Evolutionary conservation across 768 basidiomycete genomes (phyloP), one percentile per base, ranked within the genome.

Genomic region (Trametes cinnabarina): DNA sequence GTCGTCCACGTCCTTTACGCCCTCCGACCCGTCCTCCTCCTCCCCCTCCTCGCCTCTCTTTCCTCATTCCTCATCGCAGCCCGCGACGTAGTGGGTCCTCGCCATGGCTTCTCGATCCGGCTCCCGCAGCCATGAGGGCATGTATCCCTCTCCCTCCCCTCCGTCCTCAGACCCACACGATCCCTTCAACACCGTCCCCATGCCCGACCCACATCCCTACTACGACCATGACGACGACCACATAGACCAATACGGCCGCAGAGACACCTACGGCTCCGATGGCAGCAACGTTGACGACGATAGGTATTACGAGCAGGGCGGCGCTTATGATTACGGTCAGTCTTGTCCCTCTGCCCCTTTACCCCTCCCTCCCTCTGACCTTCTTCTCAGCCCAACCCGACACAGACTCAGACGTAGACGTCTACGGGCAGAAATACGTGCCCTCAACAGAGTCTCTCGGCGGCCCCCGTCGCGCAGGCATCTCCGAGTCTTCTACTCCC

Each of bases 191-290:
- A 69, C 74, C 62, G 72, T 68, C 58, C 62, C 68, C 20, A 73
- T 64, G 66, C 72, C 68, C 63, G 69, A 67, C 34, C 68, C 66
- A 63, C 72, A 68, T 61, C 77, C 76, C 59, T 79, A 73, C 75
- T 88, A 84, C 74, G 90, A 92, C 78, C 84, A 84, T 68, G 88
- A 90, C 66, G 86, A 85, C 34, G 88, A 89, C 70, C 76, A 85
- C 62, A 76, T 80, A 62, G 88, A 89, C 64, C 78, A 76, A 62
- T 78, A 61, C 44, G 79, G 39, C 82, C 65, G 87, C 69, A 79
- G 85, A 61, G 87, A 89, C 69, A 61, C 73, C n/a, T 82, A 78
- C 63, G 78, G 77, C 39, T 90, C 90, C 0, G 89, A 89, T 71
- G 79, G 79, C 70, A 88, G 88, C 72, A 83, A 82, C 67, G 71